Percentiles rank a stretch among this genome's conserved stretches.
These are phyloP conservation scores for Rhodocollybia butyracea DNA, from an alignment of 768 basidiomycete species.

Conservation along the genomic window DNA sequence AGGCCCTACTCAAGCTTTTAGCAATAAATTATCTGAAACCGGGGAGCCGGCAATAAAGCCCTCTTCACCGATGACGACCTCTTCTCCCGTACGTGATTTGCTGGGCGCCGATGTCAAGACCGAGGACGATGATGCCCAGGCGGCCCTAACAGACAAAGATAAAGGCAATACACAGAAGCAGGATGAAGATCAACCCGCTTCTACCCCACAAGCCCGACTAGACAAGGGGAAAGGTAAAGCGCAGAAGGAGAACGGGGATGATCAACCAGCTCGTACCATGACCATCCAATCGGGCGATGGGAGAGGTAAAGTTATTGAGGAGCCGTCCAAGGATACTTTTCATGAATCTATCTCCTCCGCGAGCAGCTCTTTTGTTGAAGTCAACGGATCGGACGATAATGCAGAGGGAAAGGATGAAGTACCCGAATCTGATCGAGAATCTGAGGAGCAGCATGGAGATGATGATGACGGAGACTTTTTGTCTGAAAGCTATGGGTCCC, in stretches of 20 bases:
- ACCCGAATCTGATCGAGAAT: slow-evolving; percentile 15
- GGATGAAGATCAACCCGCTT: slow-evolving; percentile 15
- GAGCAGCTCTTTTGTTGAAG: slow-evolving; percentile 48
- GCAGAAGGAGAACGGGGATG: neutral
- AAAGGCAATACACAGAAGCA: too few species aligned
- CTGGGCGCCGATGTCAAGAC: too few species aligned
- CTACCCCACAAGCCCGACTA: slow-evolving; percentile 18
- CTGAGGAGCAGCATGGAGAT: slow-evolving; percentile 20
- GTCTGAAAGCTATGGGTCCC: slow-evolving; percentile 26
- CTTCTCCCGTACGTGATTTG: too few species aligned
- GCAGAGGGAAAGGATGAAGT: slow-evolving; percentile 23
- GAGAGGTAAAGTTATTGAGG: slow-evolving; percentile 9
- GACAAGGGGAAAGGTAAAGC: too few species aligned
- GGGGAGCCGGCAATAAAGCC: neutral
- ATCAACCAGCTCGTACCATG: neutral
- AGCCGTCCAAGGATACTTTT: slow-evolving; percentile 20
- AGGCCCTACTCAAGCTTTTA: slow-evolving; percentile 50
- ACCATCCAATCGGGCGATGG: slow-evolving; percentile 9
- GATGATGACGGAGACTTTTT: slow-evolving; percentile 29
- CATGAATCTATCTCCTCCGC: slow-evolving; percentile 39
- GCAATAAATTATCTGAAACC: slow-evolving; percentile 38
- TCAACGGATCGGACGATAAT: slow-evolving; percentile 24
- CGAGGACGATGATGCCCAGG: too few species aligned
- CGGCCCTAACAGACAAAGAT: too few species aligned
- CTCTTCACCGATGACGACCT: neutral